Evolutionary conservation across 805 yeast species (phyloP).

Genomic region (Ogataea thermomethanolica): DNA sequence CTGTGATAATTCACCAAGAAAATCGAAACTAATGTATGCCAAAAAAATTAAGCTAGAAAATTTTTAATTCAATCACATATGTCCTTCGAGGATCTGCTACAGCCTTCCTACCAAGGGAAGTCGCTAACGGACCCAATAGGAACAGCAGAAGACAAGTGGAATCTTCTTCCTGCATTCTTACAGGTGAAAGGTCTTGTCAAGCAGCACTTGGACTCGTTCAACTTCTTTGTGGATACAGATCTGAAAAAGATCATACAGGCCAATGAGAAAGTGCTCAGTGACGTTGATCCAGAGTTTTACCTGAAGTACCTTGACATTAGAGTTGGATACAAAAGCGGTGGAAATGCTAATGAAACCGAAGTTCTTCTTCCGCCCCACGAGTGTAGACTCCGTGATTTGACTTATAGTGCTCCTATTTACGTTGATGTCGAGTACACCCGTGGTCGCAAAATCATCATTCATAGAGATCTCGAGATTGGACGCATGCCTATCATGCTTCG

Average conservation of each 20-base stretch:
- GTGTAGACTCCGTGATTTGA: slow-evolving; percentile 89
- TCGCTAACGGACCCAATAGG: slow-evolving; percentile 79
- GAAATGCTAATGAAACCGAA: slow-evolving; percentile 45
- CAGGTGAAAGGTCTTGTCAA: slow-evolving; percentile 95
- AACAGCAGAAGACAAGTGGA: slow-evolving; percentile 97
- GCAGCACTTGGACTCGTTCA: slow-evolving; percentile 97
- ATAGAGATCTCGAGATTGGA: slow-evolving; percentile 89
- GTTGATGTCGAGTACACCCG: slow-evolving; percentile 97
- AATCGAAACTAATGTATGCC: slow-evolving; percentile 1
- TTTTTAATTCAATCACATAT: not conserved
- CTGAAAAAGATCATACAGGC: slow-evolving; percentile 90
- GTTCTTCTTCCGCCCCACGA: slow-evolving; percentile 85
- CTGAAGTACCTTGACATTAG: slow-evolving; percentile 89
- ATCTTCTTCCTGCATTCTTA: slow-evolving; percentile 89
- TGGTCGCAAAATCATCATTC: slow-evolving; percentile 88
- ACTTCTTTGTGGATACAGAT: slow-evolving; percentile 91
- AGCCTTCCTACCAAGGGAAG: slow-evolving; percentile 85
- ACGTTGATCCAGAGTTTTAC: slow-evolving; percentile 96
- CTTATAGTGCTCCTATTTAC: slow-evolving; percentile 91
- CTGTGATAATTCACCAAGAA: not conserved
- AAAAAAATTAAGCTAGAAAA: slow-evolving; percentile 1
- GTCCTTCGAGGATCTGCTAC: slow-evolving; percentile 50
- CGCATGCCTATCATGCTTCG: slow-evolving; percentile 99
- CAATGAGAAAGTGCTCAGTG: slow-evolving; percentile 82
- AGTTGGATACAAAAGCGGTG: slow-evolving; percentile 76